phyloP scores from a whole-genome alignment of 2,329 filamentous ascomycete species.

The Alternaria brassicicola region DNA sequence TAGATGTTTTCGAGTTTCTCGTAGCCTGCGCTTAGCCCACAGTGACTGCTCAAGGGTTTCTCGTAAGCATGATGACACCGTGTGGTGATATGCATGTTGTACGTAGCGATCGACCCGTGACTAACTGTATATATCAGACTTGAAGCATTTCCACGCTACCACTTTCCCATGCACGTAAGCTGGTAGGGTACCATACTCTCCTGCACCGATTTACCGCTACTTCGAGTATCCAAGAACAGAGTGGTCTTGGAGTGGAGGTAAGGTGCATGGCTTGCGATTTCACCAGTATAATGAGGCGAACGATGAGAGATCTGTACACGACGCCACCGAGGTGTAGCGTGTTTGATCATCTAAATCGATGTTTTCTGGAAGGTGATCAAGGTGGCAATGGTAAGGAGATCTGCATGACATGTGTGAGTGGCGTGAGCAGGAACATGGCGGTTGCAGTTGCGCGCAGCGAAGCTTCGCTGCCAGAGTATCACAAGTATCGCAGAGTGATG shows the following conservation, averaged over 20 bases:
- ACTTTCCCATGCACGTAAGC: slow-evolving; percentile 5
- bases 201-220: neutral
- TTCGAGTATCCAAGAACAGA: neutral
- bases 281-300: neutral
- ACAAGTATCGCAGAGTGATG: neutral
- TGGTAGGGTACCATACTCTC: slow-evolving; percentile 1
- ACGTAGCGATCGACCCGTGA: neutral
- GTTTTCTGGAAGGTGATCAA: neutral
- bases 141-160: neutral
- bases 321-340: neutral
- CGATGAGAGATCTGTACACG: neutral
- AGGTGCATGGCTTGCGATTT: neutral
- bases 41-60: neutral
- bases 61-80: neutral
- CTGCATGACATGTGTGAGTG: neutral
- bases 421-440: neutral
- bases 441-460: neutral
- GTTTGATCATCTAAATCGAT: neutral
- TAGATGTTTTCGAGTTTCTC: neutral
- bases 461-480: neutral
- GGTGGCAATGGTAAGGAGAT: neutral
- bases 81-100: neutral
- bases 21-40: neutral
- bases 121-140: neutral
- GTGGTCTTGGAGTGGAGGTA: neutral